Evolutionary conservation across 129 eudicot genomes (phyloP), one percentile per base, ranked within the genome.

Genomic region (Lactuca sativa): DNA sequence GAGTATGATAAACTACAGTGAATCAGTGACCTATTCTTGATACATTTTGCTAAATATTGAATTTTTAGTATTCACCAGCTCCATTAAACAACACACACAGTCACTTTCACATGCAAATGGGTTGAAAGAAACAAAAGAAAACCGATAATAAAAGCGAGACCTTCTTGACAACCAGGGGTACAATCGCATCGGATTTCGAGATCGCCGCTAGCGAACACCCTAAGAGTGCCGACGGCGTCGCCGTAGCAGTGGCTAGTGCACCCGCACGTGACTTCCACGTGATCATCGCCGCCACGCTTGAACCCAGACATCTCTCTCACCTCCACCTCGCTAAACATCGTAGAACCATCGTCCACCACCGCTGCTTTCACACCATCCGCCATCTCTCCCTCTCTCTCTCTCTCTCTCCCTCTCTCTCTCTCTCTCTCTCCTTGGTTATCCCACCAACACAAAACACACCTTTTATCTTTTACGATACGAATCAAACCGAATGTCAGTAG

Each of bases 231-330:
- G 52, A 88, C 92, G 59, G 89, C 89, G 48, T 88, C 96, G 12
- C 92, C 96, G 53, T 85, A 88, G 7, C 88, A 80, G 58, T 78
- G 80, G 77, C 96, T 88, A 11, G 96, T 88, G 62, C 96, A 88
- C 21, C 92, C 96, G 70, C 96, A 86, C 83, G 82, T 88, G 83
- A 88, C 89, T 63, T 81, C 88, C 70, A 88, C 89, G 81, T 78
- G 85, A 79, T 78, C 92, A 38, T 74, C 85, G 18, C 64, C 81
- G 51, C 74, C 51, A 16, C 60, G 60, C 65, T 77, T 81, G 40
- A 88, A 59, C 56, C 87, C 96, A 58, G 78, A 59, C 49, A 88
- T 85, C 73, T 85, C 96, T 43, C 79, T 77, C 67, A 78, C 79
- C 75, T 88, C 96, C n/a, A 81, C 92, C 38, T 88, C 92, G 15